A percentile compares a stretch with the other conserved stretches of the same genome.
Evolutionary conservation across 768 basidiomycete genomes (phyloP).

Genomic region (Solioccasus polychromus): DNA sequence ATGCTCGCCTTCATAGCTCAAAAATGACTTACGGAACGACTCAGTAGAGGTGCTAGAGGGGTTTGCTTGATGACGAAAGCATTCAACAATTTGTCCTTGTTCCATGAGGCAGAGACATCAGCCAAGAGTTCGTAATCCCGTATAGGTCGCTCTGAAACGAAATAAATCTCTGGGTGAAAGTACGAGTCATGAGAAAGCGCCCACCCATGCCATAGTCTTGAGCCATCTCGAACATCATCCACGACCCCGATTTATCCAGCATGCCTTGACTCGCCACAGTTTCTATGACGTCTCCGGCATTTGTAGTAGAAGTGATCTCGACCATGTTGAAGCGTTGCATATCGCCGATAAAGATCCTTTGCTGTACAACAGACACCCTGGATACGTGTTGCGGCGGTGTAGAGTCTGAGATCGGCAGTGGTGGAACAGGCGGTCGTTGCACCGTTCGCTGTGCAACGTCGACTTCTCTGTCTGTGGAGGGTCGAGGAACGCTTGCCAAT

Average conservation of each 20-base stretch:
- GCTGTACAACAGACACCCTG: conserved; percentile 46
- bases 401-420: conserved; percentile 34
- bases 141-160: conserved; percentile 75
- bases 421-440: conserved; percentile 38
- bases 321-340: conserved; percentile 75
- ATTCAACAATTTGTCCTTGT: conserved; percentile 77
- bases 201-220: conserved; percentile 92
- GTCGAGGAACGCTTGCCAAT: conserved; percentile 16
- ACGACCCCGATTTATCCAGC: conserved; percentile 62
- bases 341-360: conserved; percentile 75
- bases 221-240: conserved; percentile 90
- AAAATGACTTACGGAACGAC: conserved; percentile 49
- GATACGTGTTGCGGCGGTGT: conserved; percentile 29
- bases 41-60: conserved; percentile 56
- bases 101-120: conserved; percentile 85
- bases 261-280: conserved; percentile 65
- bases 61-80: conserved; percentile 78
- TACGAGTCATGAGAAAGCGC: conserved; percentile 18
- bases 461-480: conserved; percentile 22
- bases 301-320: conserved; percentile 64
- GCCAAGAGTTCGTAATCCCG: conserved; percentile 81
- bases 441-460: conserved; percentile 23
- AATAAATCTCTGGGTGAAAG: conserved; percentile 8
- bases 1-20: conserved; percentile 33
- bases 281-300: conserved; percentile 69